Conservation (phyloP, 2,329 filamentous ascomycete genomes). For the Aspergillus candidus region DNA sequence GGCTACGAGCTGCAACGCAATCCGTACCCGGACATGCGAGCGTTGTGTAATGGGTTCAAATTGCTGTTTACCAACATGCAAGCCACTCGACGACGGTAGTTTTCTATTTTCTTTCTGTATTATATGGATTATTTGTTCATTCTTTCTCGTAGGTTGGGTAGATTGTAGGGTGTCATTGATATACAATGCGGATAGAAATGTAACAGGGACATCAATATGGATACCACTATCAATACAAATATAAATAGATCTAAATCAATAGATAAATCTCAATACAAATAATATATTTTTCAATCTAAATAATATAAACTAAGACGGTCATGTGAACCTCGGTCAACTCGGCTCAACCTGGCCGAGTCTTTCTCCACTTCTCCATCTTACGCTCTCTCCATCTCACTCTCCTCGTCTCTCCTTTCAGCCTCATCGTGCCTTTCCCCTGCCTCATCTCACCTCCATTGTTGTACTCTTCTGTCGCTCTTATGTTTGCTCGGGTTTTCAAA, state of each 20-base stretch:
- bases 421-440: too few species aligned
- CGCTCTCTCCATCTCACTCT: slow-evolving; percentile 1
- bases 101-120: slow-evolving; percentile 10
- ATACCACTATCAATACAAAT: too few species aligned
- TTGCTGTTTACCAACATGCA: slow-evolving; percentile 66
- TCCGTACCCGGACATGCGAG: slow-evolving; percentile 89
- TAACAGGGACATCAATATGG: too few species aligned
- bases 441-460: not conserved
- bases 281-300: too few species aligned
- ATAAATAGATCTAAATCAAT: too few species aligned
- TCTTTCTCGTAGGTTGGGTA: not conserved
- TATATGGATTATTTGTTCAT: not conserved
- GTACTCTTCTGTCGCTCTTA: not conserved
- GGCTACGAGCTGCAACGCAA: slow-evolving; percentile 87
- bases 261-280: too few species aligned
- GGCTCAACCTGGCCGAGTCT: not conserved
- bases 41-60: slow-evolving; percentile 96
- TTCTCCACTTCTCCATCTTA: not conserved
- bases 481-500: not conserved
- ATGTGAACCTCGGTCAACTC: not conserved
- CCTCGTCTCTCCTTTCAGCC: not conserved
- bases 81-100: slow-evolving; percentile 24
- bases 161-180: not conserved
- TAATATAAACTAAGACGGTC: too few species aligned
- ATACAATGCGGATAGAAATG: too few species aligned